Evolutionary conservation across 1,284 basidiomycete species (phyloP), one percentile per base, ranked within the genome.

Genomic region (Sanguinoderma infundibulare): DNA sequence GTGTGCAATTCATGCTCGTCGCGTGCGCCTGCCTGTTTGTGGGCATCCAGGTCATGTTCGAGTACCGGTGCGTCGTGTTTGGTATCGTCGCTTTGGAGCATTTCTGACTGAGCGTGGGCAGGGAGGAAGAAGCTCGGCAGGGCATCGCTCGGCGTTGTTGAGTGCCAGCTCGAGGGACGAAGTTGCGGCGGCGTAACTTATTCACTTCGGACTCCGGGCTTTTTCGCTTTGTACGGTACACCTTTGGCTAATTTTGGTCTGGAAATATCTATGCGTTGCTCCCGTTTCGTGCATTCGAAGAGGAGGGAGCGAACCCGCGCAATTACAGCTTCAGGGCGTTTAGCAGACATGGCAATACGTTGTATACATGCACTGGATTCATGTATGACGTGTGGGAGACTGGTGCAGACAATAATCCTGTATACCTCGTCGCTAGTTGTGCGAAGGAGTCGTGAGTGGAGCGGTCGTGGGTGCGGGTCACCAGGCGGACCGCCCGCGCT

Each of bases 21-120:
- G 86, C 89, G 0, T 84, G 85, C 59, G 79, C 73, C 0, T 90
- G 88, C 67, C 63, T 98, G 32, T 98, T 96, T 71, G 82, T 95
- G 20, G 94, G 83, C 1, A 88, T 89, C 0, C 97, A 98, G 73
- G 76, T 98, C 52, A 98, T 98, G 97, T 95, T 98, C 64, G 96
- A 98, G 73, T 98, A 98, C 74, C 80, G 95, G 87, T 87, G 62
- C 46, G 83, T 72, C 28, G 30, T 15, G 2, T 17, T 42, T 26
- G 5, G 22, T 15, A 4, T 22, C 34, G 24, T 58, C 35, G 22
- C 15, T 9, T 36, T 22, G 34, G 5, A n/a, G n/a, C 34, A 22
- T 47, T 12, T 20, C n/a, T n/a, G 30, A 67, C 32, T 40, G 39
- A 9, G 50, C 12, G 4, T 36, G 35, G 14, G 15, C 52, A 77